phyloP scores from a whole-genome alignment of 225 moss, liverwort and hornwort genomes.

The Polytrichum commune region DNA sequence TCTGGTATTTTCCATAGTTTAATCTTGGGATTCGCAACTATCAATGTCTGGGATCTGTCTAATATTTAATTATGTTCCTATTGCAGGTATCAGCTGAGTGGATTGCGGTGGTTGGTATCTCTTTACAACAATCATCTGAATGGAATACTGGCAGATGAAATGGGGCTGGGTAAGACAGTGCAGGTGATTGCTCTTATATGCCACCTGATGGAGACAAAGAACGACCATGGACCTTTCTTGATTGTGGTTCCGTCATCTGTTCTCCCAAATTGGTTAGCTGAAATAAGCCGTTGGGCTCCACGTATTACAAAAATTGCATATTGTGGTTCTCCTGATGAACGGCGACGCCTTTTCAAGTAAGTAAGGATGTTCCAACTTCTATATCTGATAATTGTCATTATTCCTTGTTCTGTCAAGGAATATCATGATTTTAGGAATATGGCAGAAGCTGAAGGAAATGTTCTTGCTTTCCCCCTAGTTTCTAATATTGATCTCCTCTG shows the following conservation, averaged over 20 bases:
- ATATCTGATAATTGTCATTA: background rate
- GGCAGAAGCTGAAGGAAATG: background rate
- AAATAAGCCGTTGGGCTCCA: conserved; percentile 92
- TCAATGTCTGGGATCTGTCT: too few relatives aligned
- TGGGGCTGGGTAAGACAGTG: conserved; percentile 99
- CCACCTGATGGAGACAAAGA: conserved; percentile 93
- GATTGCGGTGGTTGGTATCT: conserved; percentile 95
- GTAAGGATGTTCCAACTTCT: conserved; percentile 5
- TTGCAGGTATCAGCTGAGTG: conserved; percentile 98
- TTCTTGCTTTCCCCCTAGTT: conserved; percentile 1
- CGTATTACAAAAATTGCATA: conserved; percentile 83
- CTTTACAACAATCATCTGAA: conserved; percentile 96
- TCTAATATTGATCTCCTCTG: conserved; percentile 19
- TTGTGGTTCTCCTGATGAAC: conserved; percentile 90
- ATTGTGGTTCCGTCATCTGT: conserved; percentile 99
- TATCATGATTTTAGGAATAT: too few relatives aligned
- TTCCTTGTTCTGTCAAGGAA: background rate
- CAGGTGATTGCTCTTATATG: conserved; percentile 99
- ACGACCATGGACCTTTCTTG: conserved; percentile 93
- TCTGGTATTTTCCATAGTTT: too few relatives aligned
- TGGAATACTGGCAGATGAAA: conserved; percentile 99
- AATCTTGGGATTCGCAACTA: too few relatives aligned
- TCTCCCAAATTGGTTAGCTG: conserved; percentile 94
- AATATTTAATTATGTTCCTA: background rate
- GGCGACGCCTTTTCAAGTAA: conserved; percentile 96